Percentiles rank a stretch among this genome's conserved stretches.
Conservation (phyloP, 106 monocot genomes). For the Dendrobium nobile region DNA sequence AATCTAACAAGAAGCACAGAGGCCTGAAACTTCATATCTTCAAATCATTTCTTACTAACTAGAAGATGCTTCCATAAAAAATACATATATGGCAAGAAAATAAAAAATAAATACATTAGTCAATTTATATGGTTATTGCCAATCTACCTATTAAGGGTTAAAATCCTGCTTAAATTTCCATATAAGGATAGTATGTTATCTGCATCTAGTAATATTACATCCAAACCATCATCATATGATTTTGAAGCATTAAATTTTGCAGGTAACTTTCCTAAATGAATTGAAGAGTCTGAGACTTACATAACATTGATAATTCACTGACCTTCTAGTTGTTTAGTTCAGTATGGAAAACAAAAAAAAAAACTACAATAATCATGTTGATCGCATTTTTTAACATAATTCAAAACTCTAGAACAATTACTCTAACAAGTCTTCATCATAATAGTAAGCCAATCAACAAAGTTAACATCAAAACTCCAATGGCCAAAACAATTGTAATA, state of each 20-base stretch:
- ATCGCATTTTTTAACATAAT: slow-evolving; percentile 10
- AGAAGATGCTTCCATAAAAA: too few species aligned
- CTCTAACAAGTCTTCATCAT: slow-evolving; percentile 33
- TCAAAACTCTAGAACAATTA: slow-evolving; percentile 11
- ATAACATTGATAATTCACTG: slow-evolving; percentile 17
- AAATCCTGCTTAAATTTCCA: slow-evolving; percentile 18
- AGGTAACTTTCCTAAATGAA: slow-evolving; percentile 9
- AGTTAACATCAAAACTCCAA: slow-evolving; percentile 8
- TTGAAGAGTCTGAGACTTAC: slow-evolving; percentile 7
- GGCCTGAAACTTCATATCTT: too few species aligned
- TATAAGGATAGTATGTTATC: not conserved
- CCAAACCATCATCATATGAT: too few species aligned
- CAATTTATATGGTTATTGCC: slow-evolving; percentile 10
- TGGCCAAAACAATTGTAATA: slow-evolving; percentile 19
- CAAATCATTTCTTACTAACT: too few species aligned
- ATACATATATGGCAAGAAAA: too few species aligned
- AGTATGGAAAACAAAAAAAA: slow-evolving; percentile 30
- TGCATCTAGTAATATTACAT: too few species aligned
- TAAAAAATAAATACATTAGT: too few species aligned
- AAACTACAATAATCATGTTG: slow-evolving; percentile 15
- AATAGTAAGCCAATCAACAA: slow-evolving; percentile 19
- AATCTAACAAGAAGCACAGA: too few species aligned
- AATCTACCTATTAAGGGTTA: not conserved
- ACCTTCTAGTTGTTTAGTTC: slow-evolving; percentile 23
- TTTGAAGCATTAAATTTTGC: too few species aligned